Evolutionary conservation across 352 stramenopile genomes (phyloP).

Genomic region (Thraustochytrium sp.): DNA sequence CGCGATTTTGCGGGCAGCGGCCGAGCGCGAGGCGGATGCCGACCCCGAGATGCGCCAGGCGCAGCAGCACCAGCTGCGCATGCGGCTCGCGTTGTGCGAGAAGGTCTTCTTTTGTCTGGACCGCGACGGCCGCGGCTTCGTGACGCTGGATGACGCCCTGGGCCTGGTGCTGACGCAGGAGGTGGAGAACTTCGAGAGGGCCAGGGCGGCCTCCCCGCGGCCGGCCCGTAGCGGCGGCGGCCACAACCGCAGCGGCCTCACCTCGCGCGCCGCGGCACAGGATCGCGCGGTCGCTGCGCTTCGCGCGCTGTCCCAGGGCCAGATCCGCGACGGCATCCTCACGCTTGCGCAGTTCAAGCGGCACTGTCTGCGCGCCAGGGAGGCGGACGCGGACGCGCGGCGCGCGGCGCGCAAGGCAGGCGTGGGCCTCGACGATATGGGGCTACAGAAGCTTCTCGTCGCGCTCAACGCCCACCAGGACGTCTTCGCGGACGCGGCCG

Average conservation of each 20-base stretch:
- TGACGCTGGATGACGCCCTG: constrained; percentile 7
- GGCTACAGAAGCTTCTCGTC: not conserved
- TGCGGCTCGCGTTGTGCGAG: constrained; percentile 22
- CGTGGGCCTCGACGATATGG: constrained; percentile 8
- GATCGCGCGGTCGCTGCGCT: not conserved
- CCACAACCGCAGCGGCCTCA: not conserved
- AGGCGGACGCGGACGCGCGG: not conserved
- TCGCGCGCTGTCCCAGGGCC: not conserved
- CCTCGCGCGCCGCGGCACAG: not conserved
- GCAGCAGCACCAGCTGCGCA: not conserved
- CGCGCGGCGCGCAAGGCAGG: too few species aligned
- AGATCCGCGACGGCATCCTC: not conserved
- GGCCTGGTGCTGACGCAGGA: not conserved
- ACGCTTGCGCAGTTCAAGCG: not conserved
- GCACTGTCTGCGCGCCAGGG: not conserved
- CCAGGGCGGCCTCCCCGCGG: not conserved
- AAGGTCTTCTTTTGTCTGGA: constrained; percentile 38
- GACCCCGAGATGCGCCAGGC: too few species aligned
- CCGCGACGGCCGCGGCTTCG: constrained; percentile 3
- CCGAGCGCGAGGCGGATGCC: not conserved
- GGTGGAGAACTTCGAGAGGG: not conserved
- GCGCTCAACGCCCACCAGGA: not conserved
- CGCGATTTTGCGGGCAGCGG: not conserved
- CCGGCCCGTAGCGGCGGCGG: too few species aligned
- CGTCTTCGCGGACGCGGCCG: not conserved